Evolutionary conservation across 495 filamentous ascomycete genomes (phyloP).

Genomic region (Glarea lozoyensis): DNA sequence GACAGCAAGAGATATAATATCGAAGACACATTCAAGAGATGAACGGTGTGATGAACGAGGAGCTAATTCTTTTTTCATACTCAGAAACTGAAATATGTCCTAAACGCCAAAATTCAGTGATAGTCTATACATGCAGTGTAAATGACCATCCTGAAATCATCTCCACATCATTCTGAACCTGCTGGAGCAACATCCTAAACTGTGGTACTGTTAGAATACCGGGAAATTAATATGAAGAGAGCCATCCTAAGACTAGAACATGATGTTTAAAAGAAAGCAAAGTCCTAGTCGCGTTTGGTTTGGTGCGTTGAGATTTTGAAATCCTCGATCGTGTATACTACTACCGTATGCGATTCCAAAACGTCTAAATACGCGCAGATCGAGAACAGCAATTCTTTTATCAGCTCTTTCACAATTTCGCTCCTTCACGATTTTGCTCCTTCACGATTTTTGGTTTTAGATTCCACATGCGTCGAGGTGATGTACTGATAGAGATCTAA

Average conservation of each 20-base stretch:
- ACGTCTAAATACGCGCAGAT: conserved; percentile 1
- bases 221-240: background rate
- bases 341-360: conserved; percentile 2
- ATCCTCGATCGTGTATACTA: background rate
- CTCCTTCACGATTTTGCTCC: background rate
- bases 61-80: conserved; percentile 2
- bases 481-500: conserved; percentile 2
- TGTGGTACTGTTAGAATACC: background rate
- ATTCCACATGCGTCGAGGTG: conserved; percentile 1
- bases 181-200: background rate
- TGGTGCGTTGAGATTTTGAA: conserved; percentile 1
- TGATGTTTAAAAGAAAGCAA: conserved; percentile 1
- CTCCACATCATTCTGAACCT: background rate
- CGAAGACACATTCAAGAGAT: too few species aligned
- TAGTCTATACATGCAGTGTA: background rate
- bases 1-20: too few species aligned
- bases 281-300: conserved; percentile 1
- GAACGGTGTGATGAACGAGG: background rate
- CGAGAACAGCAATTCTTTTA: conserved; percentile 2
- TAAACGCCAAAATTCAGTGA: background rate
- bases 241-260: conserved; percentile 1
- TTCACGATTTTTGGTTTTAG: background rate
- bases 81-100: conserved; percentile 1
- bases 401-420: background rate
- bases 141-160: background rate